Evolutionary conservation across 768 basidiomycete genomes (phyloP), one percentile per base, ranked within the genome.

Genomic region (Porpolomopsis calyptriformis): DNA sequence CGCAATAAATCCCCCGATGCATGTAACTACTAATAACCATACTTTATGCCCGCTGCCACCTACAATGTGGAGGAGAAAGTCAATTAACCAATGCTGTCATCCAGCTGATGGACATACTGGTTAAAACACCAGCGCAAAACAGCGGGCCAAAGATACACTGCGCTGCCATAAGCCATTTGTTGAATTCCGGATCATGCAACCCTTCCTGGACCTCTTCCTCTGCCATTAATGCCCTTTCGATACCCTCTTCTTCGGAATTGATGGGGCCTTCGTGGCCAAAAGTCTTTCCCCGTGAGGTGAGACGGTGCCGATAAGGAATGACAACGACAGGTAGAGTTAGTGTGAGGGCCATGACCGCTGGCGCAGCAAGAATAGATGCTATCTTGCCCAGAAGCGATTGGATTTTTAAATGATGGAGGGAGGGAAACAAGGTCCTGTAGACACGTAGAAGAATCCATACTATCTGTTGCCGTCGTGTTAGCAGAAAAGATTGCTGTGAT

Each of bases 321-420:
- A 86, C 76, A 14, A 93, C 89, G 10, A 99, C 93, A 3, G 92
- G 92, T 8, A 98, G 67, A 0, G 94, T 97, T 16, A 98, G 52
- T 0, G 93, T 97, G 40, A 99, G 66, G 3, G 72, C 69, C 61
- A 96, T 67, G 1, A 99, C 80, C 1, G 91, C 89, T 1, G 94
- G 94, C 0, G 84, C 79, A 2, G 91, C 89, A 46, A 96, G 73
- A 20, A 94, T 53, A 0, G 82, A 77, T 0, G 85, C 84, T 24
- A 87, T 65, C 63, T 78, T 79, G 0, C 82, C 84, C 9, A 83
- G 53, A 41, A 80, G 53, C 14, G 81, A 80, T 62, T 94, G 91
- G 19, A 72, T 68, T 22, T 64, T 49, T 60, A 96, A 86, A 41
- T 76, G 70, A 46, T 82, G 80, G 1, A 98, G 65, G 0, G 91